Percentiles rank a stretch among this genome's conserved stretches.
Conservation (phyloP, 495 filamentous ascomycete genomes). For the Penicillium chermesinum region DNA sequence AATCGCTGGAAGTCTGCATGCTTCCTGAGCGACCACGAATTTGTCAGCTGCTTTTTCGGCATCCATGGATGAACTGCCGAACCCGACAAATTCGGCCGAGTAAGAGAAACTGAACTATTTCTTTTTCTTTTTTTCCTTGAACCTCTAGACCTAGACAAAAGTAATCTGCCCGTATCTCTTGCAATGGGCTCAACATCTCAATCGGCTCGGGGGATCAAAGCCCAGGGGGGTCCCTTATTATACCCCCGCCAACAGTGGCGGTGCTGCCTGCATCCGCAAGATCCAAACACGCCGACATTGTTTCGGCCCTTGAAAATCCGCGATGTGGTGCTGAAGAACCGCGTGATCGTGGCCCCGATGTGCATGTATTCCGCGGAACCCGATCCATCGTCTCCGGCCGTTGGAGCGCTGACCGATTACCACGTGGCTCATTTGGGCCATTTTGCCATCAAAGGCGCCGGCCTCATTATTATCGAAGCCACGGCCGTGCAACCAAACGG, state of each 20-base stretch:
- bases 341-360: slow-evolving; percentile 52
- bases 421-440: slow-evolving; percentile 62
- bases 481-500: slow-evolving; percentile 62
- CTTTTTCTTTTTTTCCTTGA: not conserved
- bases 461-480: slow-evolving; percentile 65
- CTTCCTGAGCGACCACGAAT: too few species aligned
- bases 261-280: slow-evolving; percentile 43
- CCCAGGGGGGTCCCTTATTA: slow-evolving; percentile 45
- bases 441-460: slow-evolving; percentile 58
- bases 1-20: too few species aligned
- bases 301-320: slow-evolving; percentile 64
- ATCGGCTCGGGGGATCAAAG: slow-evolving; percentile 13
- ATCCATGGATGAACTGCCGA: too few species aligned
- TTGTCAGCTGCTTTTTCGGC: too few species aligned
- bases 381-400: slow-evolving; percentile 27
- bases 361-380: slow-evolving; percentile 64
- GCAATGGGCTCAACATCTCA: slow-evolving; percentile 18
- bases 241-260: slow-evolving; percentile 54
- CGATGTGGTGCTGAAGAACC: slow-evolving; percentile 65
- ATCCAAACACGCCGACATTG: slow-evolving; percentile 51
- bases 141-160: not conserved
- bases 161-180: not conserved
- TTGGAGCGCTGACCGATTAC: slow-evolving; percentile 66
- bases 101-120: too few species aligned
- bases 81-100: too few species aligned